A percentile compares a stretch with the other conserved stretches of the same genome.
Evolutionary conservation across 768 basidiomycete species (phyloP).

Genomic region (Pleurotus pulmonarius): DNA sequence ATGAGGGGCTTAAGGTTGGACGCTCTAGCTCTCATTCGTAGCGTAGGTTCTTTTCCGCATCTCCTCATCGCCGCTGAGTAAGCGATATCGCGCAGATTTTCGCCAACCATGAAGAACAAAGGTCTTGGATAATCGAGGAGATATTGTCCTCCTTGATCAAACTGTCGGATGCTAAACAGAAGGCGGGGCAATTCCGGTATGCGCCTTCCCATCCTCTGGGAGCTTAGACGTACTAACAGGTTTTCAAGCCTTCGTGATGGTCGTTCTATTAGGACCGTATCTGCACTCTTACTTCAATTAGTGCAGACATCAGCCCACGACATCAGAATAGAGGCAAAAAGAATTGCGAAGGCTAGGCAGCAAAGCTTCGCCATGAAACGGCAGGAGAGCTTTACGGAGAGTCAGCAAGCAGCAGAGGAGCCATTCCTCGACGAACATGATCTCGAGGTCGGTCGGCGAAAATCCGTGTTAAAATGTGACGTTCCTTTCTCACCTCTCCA

Average conservation of each 20-base stretch:
- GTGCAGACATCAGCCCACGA: constrained; percentile 93
- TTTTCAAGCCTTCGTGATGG: constrained; percentile 82
- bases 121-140: constrained; percentile 98
- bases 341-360: constrained; percentile 59
- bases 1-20: constrained; percentile 82
- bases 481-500: no score
- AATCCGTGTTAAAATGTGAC: no score
- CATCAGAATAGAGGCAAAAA: constrained; percentile 66
- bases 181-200: constrained; percentile 85
- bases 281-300: constrained; percentile 90
- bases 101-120: constrained; percentile 84
- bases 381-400: constrained; percentile 59
- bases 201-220: constrained; percentile 17
- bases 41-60: constrained; percentile 60
- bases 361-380: constrained; percentile 56
- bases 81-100: constrained; percentile 59
- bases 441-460: constrained; percentile 44
- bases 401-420: constrained; percentile 32
- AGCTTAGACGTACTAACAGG: neutral
- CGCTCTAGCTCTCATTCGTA: constrained; percentile 79
- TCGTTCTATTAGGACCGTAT: constrained; percentile 87
- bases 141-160: constrained; percentile 88
- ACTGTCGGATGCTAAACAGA: constrained; percentile 85
- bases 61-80: neutral
- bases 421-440: constrained; percentile 68